phyloP scores from a whole-genome alignment of 2,329 filamentous ascomycete species.

The Cercospora janseana region DNA sequence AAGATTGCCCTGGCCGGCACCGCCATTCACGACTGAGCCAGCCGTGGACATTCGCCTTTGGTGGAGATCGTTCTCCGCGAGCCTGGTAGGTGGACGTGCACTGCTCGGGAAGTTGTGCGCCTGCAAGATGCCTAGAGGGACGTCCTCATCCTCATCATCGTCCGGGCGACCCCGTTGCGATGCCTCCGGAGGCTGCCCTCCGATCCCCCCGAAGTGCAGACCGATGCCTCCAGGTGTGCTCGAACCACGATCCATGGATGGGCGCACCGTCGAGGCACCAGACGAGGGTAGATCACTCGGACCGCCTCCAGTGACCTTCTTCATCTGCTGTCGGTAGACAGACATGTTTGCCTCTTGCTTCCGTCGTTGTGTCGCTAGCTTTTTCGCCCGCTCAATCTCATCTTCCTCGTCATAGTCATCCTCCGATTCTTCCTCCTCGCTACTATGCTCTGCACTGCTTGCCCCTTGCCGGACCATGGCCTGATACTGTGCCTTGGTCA shows the following conservation, averaged over 20 bases:
- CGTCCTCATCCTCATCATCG: slow-evolving; percentile 80
- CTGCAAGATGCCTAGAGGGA: slow-evolving; percentile 80
- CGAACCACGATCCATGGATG: slow-evolving; percentile 55
- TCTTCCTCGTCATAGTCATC: slow-evolving; percentile 70
- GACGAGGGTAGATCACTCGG: slow-evolving; percentile 44
- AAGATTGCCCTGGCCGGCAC: slow-evolving; percentile 53
- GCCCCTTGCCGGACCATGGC: slow-evolving; percentile 66
- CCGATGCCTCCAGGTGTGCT: slow-evolving; percentile 26
- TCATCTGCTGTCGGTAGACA: slow-evolving; percentile 91
- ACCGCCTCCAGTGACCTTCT: slow-evolving; percentile 84
- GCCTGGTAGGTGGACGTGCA: slow-evolving; percentile 68
- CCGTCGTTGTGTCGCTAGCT: slow-evolving; percentile 71
- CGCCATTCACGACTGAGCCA: slow-evolving; percentile 53
- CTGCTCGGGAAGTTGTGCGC: slow-evolving; percentile 85
- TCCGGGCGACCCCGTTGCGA: slow-evolving; percentile 32
- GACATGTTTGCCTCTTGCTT: slow-evolving; percentile 90
- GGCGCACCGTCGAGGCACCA: slow-evolving; percentile 48
- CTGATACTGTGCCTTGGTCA: slow-evolving; percentile 87
- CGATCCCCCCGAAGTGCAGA: slow-evolving; percentile 36
- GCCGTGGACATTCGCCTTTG: slow-evolving; percentile 48
- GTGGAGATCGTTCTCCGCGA: slow-evolving; percentile 55
- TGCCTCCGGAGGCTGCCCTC: slow-evolving; percentile 31
- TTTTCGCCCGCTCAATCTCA: slow-evolving; percentile 70
- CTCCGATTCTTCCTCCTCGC: slow-evolving; percentile 52
- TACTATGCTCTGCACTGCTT: slow-evolving; percentile 39